phyloP scores from a whole-genome alignment of 768 basidiomycete species.

The Lactifluus rugatus region DNA sequence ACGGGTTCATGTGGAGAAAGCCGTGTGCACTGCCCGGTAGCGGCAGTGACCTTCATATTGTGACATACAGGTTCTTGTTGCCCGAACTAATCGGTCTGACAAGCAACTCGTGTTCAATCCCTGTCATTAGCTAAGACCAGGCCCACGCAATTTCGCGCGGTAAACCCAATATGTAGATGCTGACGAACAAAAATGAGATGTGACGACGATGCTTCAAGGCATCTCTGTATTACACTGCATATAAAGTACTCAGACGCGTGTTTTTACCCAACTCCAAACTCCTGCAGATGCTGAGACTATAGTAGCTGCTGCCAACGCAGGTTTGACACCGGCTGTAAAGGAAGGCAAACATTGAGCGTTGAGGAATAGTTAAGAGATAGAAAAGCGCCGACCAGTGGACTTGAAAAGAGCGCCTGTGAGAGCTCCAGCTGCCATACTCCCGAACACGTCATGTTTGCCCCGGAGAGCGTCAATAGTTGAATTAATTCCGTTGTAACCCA shows the following conservation, averaged over 20 bases:
- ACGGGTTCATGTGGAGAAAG: constrained; percentile 2
- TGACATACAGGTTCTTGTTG: not conserved
- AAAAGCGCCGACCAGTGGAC: constrained; percentile 66
- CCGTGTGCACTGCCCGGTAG: constrained; percentile 4
- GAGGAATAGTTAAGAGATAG: constrained; percentile 24
- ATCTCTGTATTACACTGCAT: constrained; percentile 35
- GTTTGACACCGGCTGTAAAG: constrained; percentile 77
- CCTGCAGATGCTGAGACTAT: constrained; percentile 86
- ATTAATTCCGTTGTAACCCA: constrained; percentile 94
- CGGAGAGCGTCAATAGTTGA: constrained; percentile 83
- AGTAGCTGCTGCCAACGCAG: constrained; percentile 81
- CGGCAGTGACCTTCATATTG: constrained; percentile 3
- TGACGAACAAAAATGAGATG: constrained; percentile 17
- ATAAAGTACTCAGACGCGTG: constrained; percentile 55
- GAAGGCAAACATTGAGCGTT: constrained; percentile 24
- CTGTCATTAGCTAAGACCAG: constrained; percentile 11
- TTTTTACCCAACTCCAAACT: constrained; percentile 92
- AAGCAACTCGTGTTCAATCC: constrained; percentile 7
- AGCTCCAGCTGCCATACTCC: constrained; percentile 88
- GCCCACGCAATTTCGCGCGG: constrained; percentile 1
- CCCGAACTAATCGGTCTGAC: constrained; percentile 12
- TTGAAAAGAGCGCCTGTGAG: constrained; percentile 88
- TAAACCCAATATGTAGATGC: not conserved
- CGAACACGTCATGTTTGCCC: constrained; percentile 84
- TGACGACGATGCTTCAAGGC: constrained; percentile 15